Base-by-base conservation (phyloP, 2,329 filamentous ascomycete species). In the Calonectria pauciramosa region DNA sequence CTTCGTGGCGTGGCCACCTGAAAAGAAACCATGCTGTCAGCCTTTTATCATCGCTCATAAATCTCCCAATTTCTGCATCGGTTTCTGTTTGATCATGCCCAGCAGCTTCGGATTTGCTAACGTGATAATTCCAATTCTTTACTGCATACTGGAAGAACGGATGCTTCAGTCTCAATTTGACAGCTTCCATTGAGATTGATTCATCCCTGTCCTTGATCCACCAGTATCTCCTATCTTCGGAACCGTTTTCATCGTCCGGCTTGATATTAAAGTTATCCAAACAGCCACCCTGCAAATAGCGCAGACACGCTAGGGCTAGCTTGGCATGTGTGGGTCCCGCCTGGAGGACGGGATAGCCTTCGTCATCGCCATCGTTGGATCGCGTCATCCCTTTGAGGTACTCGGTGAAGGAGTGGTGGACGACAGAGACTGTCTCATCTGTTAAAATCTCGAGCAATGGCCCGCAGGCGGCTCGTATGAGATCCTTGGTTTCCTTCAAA, bases 81-180 rank as follows among this genome's bases (percentile, higher is more conserved):
- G 76, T n/a, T 3, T 75, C 60, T 0, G 68, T 65, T 28, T 80
- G 78, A 47, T 80, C 74, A 13, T 78, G 32, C 4, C 75, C 77
- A 8, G 70, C 71, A 4, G 36, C 38, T 34, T 81, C 77, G 16
- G 80, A 80, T 41, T 66, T 79, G n/a, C 64, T 63, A 3, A 78
- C 63, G 56, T 85, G 83, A 16, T 76, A 44, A n/a, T 77, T 52
- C 83, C 83, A 85, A 54, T 84, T 82, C n/a, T 51, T 76, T 20
- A 72, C 71, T 6, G 82, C 82, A 65, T 85, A 85, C 10, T 80
- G 70, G 10, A 82, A 67, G 41, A 85, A 84, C 0, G 83, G 82
- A 64, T 81, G 60, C 23, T 74, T 71, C 36, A 77, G n/a, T 16
- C 71, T 72, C 32, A 72, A 16, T 23, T 69, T 44, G n/a, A 73